Evolutionary conservation across 176 grass and related monocot genomes (phyloP).

Genomic region (Tuctoria greenei): DNA sequence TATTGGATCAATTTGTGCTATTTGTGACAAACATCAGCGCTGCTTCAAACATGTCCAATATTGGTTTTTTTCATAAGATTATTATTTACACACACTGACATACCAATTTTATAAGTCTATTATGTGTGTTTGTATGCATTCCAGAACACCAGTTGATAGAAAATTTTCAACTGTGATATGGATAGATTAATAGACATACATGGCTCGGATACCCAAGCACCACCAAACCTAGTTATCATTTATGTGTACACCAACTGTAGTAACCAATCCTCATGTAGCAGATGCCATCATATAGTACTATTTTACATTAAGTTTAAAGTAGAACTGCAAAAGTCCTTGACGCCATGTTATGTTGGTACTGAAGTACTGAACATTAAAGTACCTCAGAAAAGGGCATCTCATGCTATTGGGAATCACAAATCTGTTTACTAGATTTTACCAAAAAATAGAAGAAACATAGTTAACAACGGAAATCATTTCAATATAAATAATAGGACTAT

Average conservation of each 20-base stretch:
- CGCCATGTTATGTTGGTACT: neutral
- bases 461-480: neutral
- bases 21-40: neutral
- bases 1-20: neutral
- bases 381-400: neutral
- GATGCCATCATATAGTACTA: neutral
- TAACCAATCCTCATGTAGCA: conserved; percentile 7
- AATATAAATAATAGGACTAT: neutral
- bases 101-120: neutral
- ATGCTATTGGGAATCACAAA: neutral
- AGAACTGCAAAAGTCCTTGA: neutral
- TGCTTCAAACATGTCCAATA: conserved; percentile 4
- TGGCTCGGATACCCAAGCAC: neutral
- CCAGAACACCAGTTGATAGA: neutral
- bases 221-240: neutral
- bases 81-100: neutral
- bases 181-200: neutral
- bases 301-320: neutral
- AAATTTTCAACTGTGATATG: neutral
- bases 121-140: neutral
- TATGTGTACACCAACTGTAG: neutral
- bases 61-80: neutral
- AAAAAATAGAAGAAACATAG: conserved; percentile 1
- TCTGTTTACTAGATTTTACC: neutral
- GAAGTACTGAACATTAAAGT: neutral